Evolutionary conservation across 768 basidiomycete genomes (phyloP).

Genomic region (Termitomyces bulborhizus): DNA sequence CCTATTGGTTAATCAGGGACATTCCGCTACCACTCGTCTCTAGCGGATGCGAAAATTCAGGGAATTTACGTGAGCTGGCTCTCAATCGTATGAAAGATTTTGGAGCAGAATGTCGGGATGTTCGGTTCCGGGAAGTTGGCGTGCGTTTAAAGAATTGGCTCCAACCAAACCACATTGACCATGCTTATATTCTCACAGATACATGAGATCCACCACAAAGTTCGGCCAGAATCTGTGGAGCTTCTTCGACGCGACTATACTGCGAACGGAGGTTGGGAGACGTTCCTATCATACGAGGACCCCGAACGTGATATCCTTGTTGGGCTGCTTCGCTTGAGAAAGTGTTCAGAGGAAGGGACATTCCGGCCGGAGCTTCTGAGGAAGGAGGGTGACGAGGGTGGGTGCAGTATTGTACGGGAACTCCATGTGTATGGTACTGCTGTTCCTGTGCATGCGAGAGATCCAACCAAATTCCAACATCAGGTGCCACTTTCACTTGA

Average conservation of each 20-base stretch:
- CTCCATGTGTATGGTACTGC: conserved; percentile 98
- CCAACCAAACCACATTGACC: neutral
- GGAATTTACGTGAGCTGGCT: conserved; percentile 93
- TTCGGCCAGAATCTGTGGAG: conserved; percentile 92
- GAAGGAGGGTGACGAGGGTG: conserved; percentile 63
- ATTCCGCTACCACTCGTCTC: conserved; percentile 95
- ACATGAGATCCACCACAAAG: conserved; percentile 98
- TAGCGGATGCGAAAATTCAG: conserved; percentile 96
- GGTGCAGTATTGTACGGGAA: conserved; percentile 90
- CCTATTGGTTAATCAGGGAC: conserved; percentile 47
- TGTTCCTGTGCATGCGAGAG: conserved; percentile 92
- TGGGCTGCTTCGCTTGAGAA: conserved; percentile 85
- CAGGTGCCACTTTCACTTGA: conserved; percentile 41
- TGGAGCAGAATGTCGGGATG: conserved; percentile 95
- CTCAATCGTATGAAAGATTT: conserved; percentile 99
- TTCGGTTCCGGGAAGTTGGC: conserved; percentile 96
- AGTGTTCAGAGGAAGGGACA: conserved; percentile 95
- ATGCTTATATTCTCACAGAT: conserved; percentile 45
- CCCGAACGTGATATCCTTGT: conserved; percentile 95
- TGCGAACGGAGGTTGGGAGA: conserved; percentile 99
- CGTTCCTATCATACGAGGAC: conserved; percentile 98
- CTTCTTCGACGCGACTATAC: conserved; percentile 92
- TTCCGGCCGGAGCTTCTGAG: conserved; percentile 88
- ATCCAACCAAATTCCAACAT: conserved; percentile 98
- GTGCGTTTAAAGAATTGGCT: conserved; percentile 38